Conservation (phyloP, 768 basidiomycete genomes). For the Boletus pseudo-olivaceus region DNA sequence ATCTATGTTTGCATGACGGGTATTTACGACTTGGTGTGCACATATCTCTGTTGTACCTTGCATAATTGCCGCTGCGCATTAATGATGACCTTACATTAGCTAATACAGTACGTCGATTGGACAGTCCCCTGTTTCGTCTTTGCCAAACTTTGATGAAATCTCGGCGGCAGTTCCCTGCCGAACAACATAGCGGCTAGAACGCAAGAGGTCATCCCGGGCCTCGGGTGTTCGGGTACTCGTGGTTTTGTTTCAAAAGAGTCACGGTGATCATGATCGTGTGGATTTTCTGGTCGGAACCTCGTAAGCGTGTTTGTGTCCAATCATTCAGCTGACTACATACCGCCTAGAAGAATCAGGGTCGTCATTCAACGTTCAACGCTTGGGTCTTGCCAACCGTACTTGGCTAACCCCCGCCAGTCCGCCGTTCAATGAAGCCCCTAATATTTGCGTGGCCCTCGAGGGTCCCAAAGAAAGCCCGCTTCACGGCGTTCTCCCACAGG, state of each 20-base stretch:
- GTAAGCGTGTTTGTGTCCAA: neutral
- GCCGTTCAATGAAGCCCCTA: conserved; percentile 74
- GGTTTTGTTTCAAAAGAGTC: neutral
- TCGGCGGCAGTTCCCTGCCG: conserved; percentile 5
- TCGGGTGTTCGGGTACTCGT: conserved; percentile 4
- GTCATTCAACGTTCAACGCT: neutral
- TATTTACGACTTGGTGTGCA: conserved; percentile 16
- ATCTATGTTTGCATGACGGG: conserved; percentile 12
- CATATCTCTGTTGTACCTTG: conserved; percentile 9
- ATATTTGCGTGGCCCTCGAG: conserved; percentile 76
- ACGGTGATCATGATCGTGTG: conserved; percentile 16
- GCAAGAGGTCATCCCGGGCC: conserved; percentile 12
- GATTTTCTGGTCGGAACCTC: neutral
- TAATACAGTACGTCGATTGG: conserved; percentile 5
- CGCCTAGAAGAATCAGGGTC: conserved; percentile 1
- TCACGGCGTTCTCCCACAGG: conserved; percentile 72
- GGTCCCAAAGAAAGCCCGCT: conserved; percentile 81
- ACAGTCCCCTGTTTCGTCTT: neutral
- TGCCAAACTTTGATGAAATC: neutral
- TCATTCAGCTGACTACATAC: conserved; percentile 6
- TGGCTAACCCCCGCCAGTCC: conserved; percentile 41
- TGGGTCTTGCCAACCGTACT: neutral
- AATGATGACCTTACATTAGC: conserved; percentile 13
- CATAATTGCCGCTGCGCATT: conserved; percentile 11
- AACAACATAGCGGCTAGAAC: conserved; percentile 6